phyloP scores from a whole-genome alignment of 148 eudicot genomes.

The Drosera capensis region DNA sequence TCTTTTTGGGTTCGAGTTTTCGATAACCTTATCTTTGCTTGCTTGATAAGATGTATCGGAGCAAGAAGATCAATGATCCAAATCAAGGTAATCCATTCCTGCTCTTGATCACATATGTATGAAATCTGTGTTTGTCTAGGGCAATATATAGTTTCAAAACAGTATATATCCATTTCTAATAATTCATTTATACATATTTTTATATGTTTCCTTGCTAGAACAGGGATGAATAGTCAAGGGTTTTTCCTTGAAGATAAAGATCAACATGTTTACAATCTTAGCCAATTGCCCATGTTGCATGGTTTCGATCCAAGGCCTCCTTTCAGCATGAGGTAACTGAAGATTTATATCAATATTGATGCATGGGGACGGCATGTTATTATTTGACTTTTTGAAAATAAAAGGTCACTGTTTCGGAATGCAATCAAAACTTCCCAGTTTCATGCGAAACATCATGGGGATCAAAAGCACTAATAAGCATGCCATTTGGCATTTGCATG shows the following conservation, averaged over 20 bases:
- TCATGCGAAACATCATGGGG: too few relatives aligned
- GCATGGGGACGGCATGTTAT: too few relatives aligned
- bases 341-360: too few relatives aligned
- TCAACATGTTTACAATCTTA: conserved; percentile 46
- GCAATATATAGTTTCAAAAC: not conserved
- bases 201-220: not conserved
- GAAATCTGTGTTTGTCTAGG: not conserved
- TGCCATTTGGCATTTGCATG: too few relatives aligned
- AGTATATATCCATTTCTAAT: too few relatives aligned
- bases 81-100: conserved; percentile 39
- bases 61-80: conserved; percentile 78
- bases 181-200: not conserved
- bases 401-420: too few relatives aligned
- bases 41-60: conserved; percentile 57
- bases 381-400: too few relatives aligned
- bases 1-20: not conserved
- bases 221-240: conserved; percentile 34
- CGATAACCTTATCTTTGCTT: not conserved
- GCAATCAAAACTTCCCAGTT: too few relatives aligned
- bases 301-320: conserved; percentile 30
- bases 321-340: conserved; percentile 52
- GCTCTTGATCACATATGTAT: not conserved
- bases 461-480: too few relatives aligned
- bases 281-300: conserved; percentile 68
- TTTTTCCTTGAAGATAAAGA: conserved; percentile 33